Evolutionary conservation across 106 monocot species (phyloP).

Genomic region (Apostasia shenzhenica): DNA sequence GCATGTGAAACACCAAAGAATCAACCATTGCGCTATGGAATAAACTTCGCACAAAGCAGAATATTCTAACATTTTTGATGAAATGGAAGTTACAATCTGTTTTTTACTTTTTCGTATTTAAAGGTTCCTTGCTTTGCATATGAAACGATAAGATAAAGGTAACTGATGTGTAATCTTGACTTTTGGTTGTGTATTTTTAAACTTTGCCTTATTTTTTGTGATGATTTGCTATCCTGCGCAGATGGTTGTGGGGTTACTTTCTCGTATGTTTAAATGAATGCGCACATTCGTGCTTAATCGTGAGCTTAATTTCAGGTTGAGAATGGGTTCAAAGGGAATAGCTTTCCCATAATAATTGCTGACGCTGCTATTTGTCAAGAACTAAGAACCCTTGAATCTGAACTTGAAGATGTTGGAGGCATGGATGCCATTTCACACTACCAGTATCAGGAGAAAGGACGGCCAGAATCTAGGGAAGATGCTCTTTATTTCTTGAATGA

Average conservation of each 20-base stretch:
- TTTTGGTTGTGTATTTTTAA: neutral
- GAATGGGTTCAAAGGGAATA: conserved; percentile 90
- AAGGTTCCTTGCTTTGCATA: too few species aligned
- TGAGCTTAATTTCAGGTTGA: conserved; percentile 51
- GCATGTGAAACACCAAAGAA: too few species aligned
- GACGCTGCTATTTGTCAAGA: conserved; percentile 68
- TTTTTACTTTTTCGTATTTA: too few species aligned
- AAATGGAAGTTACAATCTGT: too few species aligned
- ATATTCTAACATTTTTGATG: too few species aligned
- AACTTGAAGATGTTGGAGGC: conserved; percentile 35
- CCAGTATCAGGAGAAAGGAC: conserved; percentile 17
- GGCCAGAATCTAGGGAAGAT: conserved; percentile 47
- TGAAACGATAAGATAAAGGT: neutral
- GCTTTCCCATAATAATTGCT: conserved; percentile 85
- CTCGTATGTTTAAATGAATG: neutral
- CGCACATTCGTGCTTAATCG: neutral
- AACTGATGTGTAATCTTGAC: neutral
- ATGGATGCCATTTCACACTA: conserved; percentile 20
- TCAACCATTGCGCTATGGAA: too few species aligned
- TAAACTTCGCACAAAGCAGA: too few species aligned
- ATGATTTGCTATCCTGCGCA: neutral
- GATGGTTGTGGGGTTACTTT: neutral
- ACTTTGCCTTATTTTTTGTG: neutral
- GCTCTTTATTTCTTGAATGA: conserved; percentile 81
- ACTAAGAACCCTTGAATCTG: conserved; percentile 64